Base-by-base conservation (phyloP, 1,139 yeast genomes). In the Suhomyces wounanorum region DNA sequence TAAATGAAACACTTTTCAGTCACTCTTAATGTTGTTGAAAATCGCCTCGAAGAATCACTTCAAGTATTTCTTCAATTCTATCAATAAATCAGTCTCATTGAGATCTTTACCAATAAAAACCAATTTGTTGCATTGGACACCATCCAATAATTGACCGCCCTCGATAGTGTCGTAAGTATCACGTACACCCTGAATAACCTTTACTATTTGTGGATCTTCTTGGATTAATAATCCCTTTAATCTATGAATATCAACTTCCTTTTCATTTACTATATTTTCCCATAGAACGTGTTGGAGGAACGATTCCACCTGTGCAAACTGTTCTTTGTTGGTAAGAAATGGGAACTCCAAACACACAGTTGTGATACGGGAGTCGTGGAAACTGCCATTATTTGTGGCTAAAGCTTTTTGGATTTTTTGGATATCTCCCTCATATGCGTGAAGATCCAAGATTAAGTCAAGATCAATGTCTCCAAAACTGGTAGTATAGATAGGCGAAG, bases 131-230 rank as follows among this genome's bases (percentile, higher is more conserved):
- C 72, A 64, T 1, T 52, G 67, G 7, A 73, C 68, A 1, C 69
- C 72, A 2, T 75, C 75, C 38, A 70, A 68, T 35, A 75, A 61
- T 5, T 60, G 62, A 0, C 78, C 82, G 0, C 81, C 81, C 14
- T 81, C 83, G 6, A 87, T 78, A 1, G 90, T 75, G 55, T 94
- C 99, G 66, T 90, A 94, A 0, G 96, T 89, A 53, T 90, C 96
- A 54, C 98, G 75, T 0, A 94, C 99, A 5, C 96, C 98, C 65
- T 94, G 99, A n/a, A 94, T 71, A 1, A 94, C 91, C 53, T 80
- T 74, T 1, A 57, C 61, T 7, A 66, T 64, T 8, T 63, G 63
- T 6, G 50, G 45, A 4, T 52, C 33, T n/a, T 50, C 45, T 40
- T 57, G 56, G 2, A 85, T 79, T 16, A 90, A 58, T 8, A 89